Base-by-base conservation (phyloP, 1,284 basidiomycete genomes). In the Rugosomyces carneus region DNA sequence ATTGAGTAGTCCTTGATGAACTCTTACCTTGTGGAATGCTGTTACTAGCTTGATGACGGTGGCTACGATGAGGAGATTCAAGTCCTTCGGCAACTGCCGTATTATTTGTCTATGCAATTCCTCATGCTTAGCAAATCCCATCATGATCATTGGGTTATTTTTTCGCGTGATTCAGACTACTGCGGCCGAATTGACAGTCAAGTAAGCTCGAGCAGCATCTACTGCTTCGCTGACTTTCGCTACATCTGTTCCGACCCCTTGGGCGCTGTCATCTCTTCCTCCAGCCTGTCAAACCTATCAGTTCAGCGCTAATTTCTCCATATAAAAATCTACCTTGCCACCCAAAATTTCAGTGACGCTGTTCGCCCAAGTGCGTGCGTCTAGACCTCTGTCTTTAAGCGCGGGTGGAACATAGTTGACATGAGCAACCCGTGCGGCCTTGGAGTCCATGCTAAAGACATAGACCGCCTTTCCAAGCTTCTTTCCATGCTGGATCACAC, bases 251-350 rank as follows among this genome's bases (percentile, higher is more conserved):
- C 93, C 93, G 15, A 93, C 81, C 38, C 93, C 93, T 58, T 93
- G 91, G 2, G 87, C 87, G 46, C 80, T 76, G 40, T 96, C 93
- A 49, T 90, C 89, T 68, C 93, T 95, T 16, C 93, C 93, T 49
- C 93, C 93, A 48, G 90, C 90, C 89, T 92, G 49, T 29, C 27
- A 44, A 47, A 31, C 34, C 36, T 44, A 52, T 53, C 6, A 50
- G n/a, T 31, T 23, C 36, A 9, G 38, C 15, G 21, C 45, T 19
- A 5, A 40, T 20, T 44, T 29, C n/a, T 34, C 35, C 37, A 3
- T 29, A 18, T 19, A 10, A 34, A 47, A 20, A 54, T 66, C 53
- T 54, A 89, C 89, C 81, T 94, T 96, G 40, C 94, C 93, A 32
- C 93, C 92, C 10, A 96, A 57, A 4, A 93, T 67, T 38, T 83